Conservation (phyloP, 23 red algal species). For the Gracilaria caudata region DNA sequence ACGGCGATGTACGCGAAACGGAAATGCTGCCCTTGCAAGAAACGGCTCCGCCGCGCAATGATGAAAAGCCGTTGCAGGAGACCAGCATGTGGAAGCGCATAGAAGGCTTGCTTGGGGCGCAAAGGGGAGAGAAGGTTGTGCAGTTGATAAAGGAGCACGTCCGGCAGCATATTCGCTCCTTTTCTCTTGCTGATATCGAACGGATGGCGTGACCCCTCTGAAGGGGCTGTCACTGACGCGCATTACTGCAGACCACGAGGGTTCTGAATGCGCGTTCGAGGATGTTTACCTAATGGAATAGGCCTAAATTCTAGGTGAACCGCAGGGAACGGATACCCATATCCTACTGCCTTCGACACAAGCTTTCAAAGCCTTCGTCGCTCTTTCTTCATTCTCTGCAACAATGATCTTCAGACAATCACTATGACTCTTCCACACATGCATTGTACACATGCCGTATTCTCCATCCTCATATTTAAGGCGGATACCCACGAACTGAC, state of each 20-base stretch:
- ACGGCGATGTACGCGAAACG: background rate
- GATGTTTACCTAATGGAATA: background rate
- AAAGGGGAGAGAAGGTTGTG: background rate
- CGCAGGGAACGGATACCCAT: slow-evolving; percentile 45
- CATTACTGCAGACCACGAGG: background rate
- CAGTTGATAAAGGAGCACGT: background rate
- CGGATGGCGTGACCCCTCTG: background rate
- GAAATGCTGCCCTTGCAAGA: background rate
- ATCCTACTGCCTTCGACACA: slow-evolving; percentile 14
- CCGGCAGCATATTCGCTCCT: background rate
- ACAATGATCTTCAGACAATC: slow-evolving; percentile 35
- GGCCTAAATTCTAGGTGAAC: background rate
- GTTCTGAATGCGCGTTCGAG: background rate
- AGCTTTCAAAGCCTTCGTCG: slow-evolving; percentile 17
- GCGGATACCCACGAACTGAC: slow-evolving; percentile 53
- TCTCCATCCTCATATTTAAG: slow-evolving; percentile 13
- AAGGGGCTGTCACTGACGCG: background rate
- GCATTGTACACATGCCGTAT: slow-evolving; percentile 41
- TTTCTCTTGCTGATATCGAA: slow-evolving; percentile 13
- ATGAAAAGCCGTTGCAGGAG: background rate
- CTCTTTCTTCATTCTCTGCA: slow-evolving; percentile 30
- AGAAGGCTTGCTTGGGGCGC: background rate
- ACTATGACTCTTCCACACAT: background rate
- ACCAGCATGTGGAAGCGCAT: background rate
- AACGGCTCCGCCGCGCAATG: background rate